These are phyloP conservation scores for Silene uniflora DNA, from an alignment of 148 eudicot species.

Conservation along the genomic window DNA sequence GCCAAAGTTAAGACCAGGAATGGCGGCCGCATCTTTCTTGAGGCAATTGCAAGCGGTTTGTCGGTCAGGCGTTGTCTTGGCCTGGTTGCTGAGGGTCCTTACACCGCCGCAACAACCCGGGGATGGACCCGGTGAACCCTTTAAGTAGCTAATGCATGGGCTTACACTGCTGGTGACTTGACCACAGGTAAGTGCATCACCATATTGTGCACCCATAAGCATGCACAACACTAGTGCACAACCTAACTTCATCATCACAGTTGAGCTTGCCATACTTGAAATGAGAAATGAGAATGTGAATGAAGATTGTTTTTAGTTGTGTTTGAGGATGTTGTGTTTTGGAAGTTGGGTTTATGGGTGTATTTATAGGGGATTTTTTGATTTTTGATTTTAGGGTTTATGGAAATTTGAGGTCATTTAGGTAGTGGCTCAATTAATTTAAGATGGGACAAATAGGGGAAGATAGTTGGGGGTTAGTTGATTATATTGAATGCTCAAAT, in stretches of 20 bases:
- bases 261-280: slow-evolving; percentile 17
- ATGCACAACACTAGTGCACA: slow-evolving; percentile 30
- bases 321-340: background rate
- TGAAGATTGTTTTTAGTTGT: background rate
- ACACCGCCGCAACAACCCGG: slow-evolving; percentile 24
- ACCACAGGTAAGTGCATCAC: slow-evolving; percentile 35
- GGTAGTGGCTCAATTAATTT: slow-evolving; percentile 10
- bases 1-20: slow-evolving; percentile 10
- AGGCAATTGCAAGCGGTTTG: slow-evolving; percentile 34
- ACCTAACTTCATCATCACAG: slow-evolving; percentile 19
- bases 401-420: background rate
- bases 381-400: background rate
- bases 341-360: background rate
- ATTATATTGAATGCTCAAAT: background rate
- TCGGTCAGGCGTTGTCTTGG: slow-evolving; percentile 26
- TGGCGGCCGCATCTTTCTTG: slow-evolving; percentile 14
- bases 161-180: slow-evolving; percentile 9
- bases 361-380: background rate
- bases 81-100: slow-evolving; percentile 20
- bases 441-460: background rate
- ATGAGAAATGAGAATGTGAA: background rate
- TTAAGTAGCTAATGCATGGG: slow-evolving; percentile 29
- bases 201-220: slow-evolving; percentile 30
- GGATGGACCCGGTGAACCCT: slow-evolving; percentile 9
- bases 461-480: background rate